phyloP scores from a whole-genome alignment of 345 rosid genomes.

The Citrus trifoliata region DNA sequence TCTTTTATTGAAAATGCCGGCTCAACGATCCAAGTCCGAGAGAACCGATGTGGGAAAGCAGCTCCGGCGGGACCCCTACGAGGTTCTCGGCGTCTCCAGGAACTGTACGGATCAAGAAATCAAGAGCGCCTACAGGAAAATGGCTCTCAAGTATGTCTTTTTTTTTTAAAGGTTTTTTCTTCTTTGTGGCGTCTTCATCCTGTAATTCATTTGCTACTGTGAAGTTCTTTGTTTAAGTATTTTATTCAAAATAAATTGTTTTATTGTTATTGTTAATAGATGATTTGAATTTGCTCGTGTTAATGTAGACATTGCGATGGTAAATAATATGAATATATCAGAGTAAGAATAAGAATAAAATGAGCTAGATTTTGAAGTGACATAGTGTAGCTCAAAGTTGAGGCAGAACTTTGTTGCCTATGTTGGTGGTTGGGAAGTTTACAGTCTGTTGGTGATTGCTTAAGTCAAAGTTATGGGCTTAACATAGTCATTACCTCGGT shows the following conservation, averaged over 20 bases:
- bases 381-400: background rate
- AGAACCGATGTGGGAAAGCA: constrained; percentile 60
- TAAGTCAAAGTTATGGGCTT: background rate
- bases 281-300: background rate
- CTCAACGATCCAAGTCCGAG: constrained; percentile 70
- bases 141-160: constrained; percentile 84
- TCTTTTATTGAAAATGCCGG: constrained; percentile 39
- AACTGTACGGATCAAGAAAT: constrained; percentile 93
- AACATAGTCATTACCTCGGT: background rate
- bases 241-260: background rate
- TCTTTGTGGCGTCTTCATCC: background rate
- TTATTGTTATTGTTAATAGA: background rate
- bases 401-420: background rate
- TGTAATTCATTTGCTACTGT: background rate
- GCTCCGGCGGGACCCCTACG: constrained; percentile 89
- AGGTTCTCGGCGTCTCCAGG: constrained; percentile 69
- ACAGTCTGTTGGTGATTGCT: background rate
- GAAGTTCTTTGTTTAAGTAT: background rate
- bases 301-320: background rate
- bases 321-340: background rate
- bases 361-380: background rate
- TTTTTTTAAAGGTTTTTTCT: background rate
- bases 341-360: background rate
- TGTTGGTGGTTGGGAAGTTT: background rate
- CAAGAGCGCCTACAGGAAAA: constrained; percentile 80